Evolutionary conservation across 495 filamentous ascomycete species (phyloP).

Genomic region (Eremomyces bilateralis): DNA sequence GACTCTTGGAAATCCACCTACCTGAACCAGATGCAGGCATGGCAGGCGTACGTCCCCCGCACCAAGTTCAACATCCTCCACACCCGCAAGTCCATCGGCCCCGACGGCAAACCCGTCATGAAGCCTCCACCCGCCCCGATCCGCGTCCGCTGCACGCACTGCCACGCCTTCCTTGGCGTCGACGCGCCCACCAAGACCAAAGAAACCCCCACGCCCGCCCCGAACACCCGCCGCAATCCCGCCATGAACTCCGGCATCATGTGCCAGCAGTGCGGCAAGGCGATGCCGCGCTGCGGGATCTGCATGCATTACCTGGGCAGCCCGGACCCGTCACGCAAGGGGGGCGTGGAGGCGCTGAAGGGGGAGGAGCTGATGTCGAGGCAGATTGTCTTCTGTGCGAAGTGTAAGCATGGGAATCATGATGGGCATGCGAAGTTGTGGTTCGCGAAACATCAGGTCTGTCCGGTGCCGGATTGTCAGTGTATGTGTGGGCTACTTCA

Average conservation of each 20-base stretch:
- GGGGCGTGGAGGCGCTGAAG: constrained; percentile 25
- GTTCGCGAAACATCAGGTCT: constrained; percentile 63
- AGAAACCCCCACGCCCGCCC: not conserved
- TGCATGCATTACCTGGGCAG: constrained; percentile 72
- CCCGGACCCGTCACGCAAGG: constrained; percentile 41
- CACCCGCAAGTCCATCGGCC: constrained; percentile 10
- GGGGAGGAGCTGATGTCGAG: constrained; percentile 11
- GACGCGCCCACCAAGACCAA: not conserved
- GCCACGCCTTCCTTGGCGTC: constrained; percentile 8
- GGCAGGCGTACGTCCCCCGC: constrained; percentile 42
- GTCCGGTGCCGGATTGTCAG: constrained; percentile 72
- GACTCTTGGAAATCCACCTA: constrained; percentile 66
- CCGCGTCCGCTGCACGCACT: constrained; percentile 10
- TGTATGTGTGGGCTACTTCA: constrained; percentile 43
- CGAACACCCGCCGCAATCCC: constrained; percentile 3
- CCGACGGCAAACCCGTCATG: constrained; percentile 10
- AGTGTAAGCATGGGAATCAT: constrained; percentile 79
- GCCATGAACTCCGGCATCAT: constrained; percentile 33
- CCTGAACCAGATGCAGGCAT: constrained; percentile 55
- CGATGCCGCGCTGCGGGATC: constrained; percentile 73
- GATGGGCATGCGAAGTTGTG: constrained; percentile 71
- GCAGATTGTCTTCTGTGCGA: constrained; percentile 61
- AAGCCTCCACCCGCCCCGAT: constrained; percentile 9
- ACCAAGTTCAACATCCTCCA: constrained; percentile 29
- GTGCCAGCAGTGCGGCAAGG: constrained; percentile 70